Evolutionary conservation across 768 basidiomycete species (phyloP).

Genomic region (Leccinum uliginosum): DNA sequence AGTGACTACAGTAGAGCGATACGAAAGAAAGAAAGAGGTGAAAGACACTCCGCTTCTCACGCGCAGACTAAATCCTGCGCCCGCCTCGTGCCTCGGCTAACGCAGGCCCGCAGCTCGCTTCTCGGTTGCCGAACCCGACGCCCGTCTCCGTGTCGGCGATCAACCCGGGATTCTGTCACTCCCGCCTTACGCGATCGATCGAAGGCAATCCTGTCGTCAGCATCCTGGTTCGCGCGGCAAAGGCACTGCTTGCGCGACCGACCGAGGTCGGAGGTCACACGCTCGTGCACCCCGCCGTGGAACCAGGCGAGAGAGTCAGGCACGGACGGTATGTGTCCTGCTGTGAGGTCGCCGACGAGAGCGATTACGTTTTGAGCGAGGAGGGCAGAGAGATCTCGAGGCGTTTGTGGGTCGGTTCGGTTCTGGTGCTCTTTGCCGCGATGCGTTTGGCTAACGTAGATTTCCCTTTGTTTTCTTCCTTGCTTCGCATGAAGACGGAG

Average conservation of each 20-base stretch:
- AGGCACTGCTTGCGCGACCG: constrained; percentile 26
- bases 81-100: too few species aligned
- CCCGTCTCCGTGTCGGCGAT: constrained; percentile 30
- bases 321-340: constrained; percentile 30
- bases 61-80: too few species aligned
- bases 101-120: too few species aligned
- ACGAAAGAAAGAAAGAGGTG: too few species aligned
- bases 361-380: constrained; percentile 29
- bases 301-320: constrained; percentile 17
- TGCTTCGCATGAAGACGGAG: constrained; percentile 20
- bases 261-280: constrained; percentile 35
- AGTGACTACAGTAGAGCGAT: too few species aligned
- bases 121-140: constrained; percentile 25
- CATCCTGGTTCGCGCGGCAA: constrained; percentile 1
- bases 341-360: constrained; percentile 27
- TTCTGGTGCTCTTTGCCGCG: background rate
- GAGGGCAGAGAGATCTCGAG: constrained; percentile 29
- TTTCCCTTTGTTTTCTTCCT: background rate
- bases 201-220: constrained; percentile 6
- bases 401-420: constrained; percentile 32
- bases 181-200: constrained; percentile 24
- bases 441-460: constrained; percentile 1
- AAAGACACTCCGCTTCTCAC: too few species aligned
- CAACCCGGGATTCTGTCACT: constrained; percentile 35
- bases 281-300: constrained; percentile 32